Percentiles rank a stretch among this genome's conserved stretches.
Evolutionary conservation across 73 alveolate species (phyloP).

Genomic region (Uronychia setigera): DNA sequence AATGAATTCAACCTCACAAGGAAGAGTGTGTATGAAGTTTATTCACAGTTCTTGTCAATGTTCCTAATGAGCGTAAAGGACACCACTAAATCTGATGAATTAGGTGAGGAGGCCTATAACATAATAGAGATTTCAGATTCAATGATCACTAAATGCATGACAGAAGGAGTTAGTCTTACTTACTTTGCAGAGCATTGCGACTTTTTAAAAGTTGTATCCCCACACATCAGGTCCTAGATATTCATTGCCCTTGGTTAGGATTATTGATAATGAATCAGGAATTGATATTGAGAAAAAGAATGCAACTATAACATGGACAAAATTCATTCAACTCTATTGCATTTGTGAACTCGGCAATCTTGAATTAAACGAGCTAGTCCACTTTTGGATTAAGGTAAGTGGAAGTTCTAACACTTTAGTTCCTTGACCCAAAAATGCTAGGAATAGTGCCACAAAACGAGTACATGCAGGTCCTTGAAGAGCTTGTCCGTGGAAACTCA

Average conservation of each 20-base stretch:
- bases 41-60: slow-evolving; percentile 18
- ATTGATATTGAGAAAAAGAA: slow-evolving; percentile 40
- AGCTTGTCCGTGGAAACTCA: slow-evolving; percentile 54
- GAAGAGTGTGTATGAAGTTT: slow-evolving; percentile 38
- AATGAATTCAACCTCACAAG: slow-evolving; percentile 7
- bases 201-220: slow-evolving; percentile 36
- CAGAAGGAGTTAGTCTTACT: slow-evolving; percentile 39
- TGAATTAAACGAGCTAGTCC: slow-evolving; percentile 29
- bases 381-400: slow-evolving; percentile 66
- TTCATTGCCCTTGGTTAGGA: no score
- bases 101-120: no score
- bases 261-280: slow-evolving; percentile 42
- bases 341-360: slow-evolving; percentile 53
- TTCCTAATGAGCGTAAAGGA: slow-evolving; percentile 11
- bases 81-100: no score
- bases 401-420: no score
- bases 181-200: slow-evolving; percentile 48
- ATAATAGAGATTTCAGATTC: no score
- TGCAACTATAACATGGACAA: slow-evolving; percentile 39
- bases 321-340: slow-evolving; percentile 56
- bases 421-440: slow-evolving; percentile 49
- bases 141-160: no score
- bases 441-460: slow-evolving; percentile 43
- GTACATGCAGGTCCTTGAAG: slow-evolving; percentile 35
- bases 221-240: slow-evolving; percentile 23